Percentiles rank a stretch among this genome's conserved stretches.
Evolutionary conservation across 306 rosid genomes (phyloP).

Genomic region (Biancaea sappan): DNA sequence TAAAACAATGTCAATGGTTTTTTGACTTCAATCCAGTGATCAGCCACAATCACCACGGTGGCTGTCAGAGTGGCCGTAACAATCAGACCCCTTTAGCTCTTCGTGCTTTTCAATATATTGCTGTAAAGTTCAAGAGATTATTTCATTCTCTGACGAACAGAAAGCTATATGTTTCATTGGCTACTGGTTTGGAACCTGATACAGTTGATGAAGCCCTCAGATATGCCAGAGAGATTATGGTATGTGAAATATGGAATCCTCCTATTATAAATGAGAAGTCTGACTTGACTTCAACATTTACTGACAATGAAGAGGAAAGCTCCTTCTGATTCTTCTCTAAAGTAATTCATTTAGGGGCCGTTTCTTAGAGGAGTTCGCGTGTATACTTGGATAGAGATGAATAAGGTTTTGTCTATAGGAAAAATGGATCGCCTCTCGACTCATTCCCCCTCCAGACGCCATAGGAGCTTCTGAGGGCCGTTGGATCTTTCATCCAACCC

Average conservation of each 20-base stretch:
- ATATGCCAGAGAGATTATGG: constrained; percentile 68
- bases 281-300: constrained; percentile 46
- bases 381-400: neutral
- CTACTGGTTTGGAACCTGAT: constrained; percentile 61
- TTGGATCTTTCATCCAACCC: too few species aligned
- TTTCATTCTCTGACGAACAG: constrained; percentile 49
- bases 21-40: constrained; percentile 59
- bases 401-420: too few species aligned
- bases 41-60: constrained; percentile 31
- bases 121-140: constrained; percentile 65
- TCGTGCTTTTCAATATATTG: constrained; percentile 67
- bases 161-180: constrained; percentile 67
- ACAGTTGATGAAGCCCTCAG: constrained; percentile 69
- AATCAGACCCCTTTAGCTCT: constrained; percentile 55
- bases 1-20: constrained; percentile 73
- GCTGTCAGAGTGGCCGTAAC: constrained; percentile 32
- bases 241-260: constrained; percentile 52
- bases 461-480: too few species aligned
- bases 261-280: constrained; percentile 29
- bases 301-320: constrained; percentile 48
- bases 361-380: constrained; percentile 6
- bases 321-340: constrained; percentile 20
- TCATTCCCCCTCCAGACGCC: too few species aligned
- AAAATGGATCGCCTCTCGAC: too few species aligned
- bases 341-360: neutral